Evolutionary conservation across 176 grass and related monocot genomes (phyloP), one percentile per base, ranked within the genome.

Genomic region (Ensete ventricosum): DNA sequence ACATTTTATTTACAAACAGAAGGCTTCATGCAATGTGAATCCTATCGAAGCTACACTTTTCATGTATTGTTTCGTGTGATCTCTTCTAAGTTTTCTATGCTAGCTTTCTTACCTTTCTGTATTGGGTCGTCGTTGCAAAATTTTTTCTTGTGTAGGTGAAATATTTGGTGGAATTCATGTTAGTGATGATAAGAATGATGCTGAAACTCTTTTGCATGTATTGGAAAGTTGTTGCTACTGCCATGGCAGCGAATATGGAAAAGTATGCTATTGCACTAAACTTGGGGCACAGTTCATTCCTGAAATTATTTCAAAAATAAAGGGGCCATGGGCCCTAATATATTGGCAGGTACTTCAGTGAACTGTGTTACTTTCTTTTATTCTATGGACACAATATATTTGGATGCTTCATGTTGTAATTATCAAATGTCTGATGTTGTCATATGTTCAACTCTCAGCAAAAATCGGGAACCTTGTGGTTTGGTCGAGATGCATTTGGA

Each of bases 281-380:
- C 34, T 12, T 58, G 66, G 66, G 73, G 62, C 19, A 3, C 85
- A 81, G 80, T 85, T 80, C 17, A 64, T 91, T 85, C 86, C 82
- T 17, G 73, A 91, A 5, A 58, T 88, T 58, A 80, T 98, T 76
- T 98, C 94, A 67, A 88, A 68, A 24, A 91, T 98, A 53, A 81
- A 79, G 79, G 94, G 94, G 0, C 90, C 94, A 52, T 98, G 94
- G 90, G 87, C 90, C 77, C 93, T 98, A 72, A 85, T 93, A 81
- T 98, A 91, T 66, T 93, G 88, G 90, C 85, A 98, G 83, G 91
- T 94, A 88, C 27, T 76, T 71, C 50, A 26, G 11, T 69, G 58
- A 54, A 49, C 59, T 65, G 19, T 20, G 9, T 55, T 34, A 23
- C 66, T 80, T 81, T 70, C n/a, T 11, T 50, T n/a, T 8, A 26